Conservation (phyloP, 352 stramenopile genomes). For the Globisporangium barbulae region DNA sequence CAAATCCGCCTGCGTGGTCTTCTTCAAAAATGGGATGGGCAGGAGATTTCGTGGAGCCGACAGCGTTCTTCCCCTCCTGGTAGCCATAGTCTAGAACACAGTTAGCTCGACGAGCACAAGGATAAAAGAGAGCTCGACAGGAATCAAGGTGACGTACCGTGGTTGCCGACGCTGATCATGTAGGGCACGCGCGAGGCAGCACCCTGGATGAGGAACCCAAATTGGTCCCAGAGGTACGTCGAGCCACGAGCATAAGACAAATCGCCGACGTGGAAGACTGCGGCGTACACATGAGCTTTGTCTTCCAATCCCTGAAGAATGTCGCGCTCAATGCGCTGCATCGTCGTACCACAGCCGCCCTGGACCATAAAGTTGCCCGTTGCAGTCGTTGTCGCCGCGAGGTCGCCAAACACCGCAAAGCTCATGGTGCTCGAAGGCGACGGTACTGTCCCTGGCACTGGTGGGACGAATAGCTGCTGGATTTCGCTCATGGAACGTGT, state of each 20-base stretch:
- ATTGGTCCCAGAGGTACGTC: constrained; percentile 86
- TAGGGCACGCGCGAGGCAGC: constrained; percentile 71
- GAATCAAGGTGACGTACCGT: constrained; percentile 15
- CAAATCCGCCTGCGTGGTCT: constrained; percentile 28
- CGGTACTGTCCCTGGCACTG: constrained; percentile 3
- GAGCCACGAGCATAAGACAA: constrained; percentile 63
- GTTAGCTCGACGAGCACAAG: not conserved
- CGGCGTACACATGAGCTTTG: constrained; percentile 48
- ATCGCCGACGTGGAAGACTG: constrained; percentile 85
- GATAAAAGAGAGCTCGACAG: not conserved
- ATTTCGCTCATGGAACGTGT: constrained; percentile 4
- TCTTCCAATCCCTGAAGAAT: constrained; percentile 1
- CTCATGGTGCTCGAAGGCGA: constrained; percentile 16
- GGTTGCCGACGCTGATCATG: constrained; percentile 65
- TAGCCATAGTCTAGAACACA: constrained; percentile 37
- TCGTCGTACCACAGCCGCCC: constrained; percentile 14
- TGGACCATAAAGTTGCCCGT: constrained; percentile 16
- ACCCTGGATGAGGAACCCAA: constrained; percentile 75
- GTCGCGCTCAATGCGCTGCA: constrained; percentile 16
- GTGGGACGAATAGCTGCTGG: constrained; percentile 19
- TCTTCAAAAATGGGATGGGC: constrained; percentile 31
- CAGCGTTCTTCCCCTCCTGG: constrained; percentile 26
- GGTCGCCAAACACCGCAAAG: constrained; percentile 60
- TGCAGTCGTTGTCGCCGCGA: constrained; percentile 23
- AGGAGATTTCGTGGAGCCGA: constrained; percentile 26